Evolutionary conservation across 805 yeast species (phyloP).

Genomic region (Candida wancherniae): DNA sequence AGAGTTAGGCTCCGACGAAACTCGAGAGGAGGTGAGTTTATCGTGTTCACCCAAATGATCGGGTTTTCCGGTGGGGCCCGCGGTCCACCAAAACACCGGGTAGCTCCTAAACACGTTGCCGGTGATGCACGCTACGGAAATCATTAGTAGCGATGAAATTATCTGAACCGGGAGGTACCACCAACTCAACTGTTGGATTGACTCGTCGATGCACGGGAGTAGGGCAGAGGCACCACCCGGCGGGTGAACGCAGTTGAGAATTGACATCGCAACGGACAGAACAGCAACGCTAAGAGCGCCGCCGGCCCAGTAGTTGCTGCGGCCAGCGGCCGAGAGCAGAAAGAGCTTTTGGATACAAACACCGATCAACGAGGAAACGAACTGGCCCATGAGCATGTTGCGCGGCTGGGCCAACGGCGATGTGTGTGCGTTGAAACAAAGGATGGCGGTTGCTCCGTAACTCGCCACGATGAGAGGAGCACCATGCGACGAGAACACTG

Average conservation of each 20-base stretch:
- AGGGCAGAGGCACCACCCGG: slow-evolving; percentile 71
- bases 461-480: slow-evolving; percentile 50
- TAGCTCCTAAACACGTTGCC: slow-evolving; percentile 51
- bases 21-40: no score
- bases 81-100: slow-evolving; percentile 61
- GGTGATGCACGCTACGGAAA: slow-evolving; percentile 46
- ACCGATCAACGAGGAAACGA: slow-evolving; percentile 50
- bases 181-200: slow-evolving; percentile 53
- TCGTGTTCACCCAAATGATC: no score
- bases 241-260: slow-evolving; percentile 58
- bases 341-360: slow-evolving; percentile 52
- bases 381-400: slow-evolving; percentile 52
- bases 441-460: slow-evolving; percentile 61
- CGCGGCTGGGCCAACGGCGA: slow-evolving; percentile 66
- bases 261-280: slow-evolving; percentile 49
- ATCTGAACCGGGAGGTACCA: slow-evolving; percentile 57
- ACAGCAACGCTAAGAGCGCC: slow-evolving; percentile 57
- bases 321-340: slow-evolving; percentile 38
- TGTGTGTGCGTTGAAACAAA: slow-evolving; percentile 50
- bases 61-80: slow-evolving; percentile 19
- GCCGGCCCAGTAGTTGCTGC: slow-evolving; percentile 48
- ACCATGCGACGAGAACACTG: slow-evolving; percentile 34
- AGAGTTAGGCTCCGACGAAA: no score
- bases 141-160: slow-evolving; percentile 43
- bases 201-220: slow-evolving; percentile 47